Evolutionary conservation across 805 yeast genomes (phyloP).

Genomic region (Saccharomycopsis fibuligera): DNA sequence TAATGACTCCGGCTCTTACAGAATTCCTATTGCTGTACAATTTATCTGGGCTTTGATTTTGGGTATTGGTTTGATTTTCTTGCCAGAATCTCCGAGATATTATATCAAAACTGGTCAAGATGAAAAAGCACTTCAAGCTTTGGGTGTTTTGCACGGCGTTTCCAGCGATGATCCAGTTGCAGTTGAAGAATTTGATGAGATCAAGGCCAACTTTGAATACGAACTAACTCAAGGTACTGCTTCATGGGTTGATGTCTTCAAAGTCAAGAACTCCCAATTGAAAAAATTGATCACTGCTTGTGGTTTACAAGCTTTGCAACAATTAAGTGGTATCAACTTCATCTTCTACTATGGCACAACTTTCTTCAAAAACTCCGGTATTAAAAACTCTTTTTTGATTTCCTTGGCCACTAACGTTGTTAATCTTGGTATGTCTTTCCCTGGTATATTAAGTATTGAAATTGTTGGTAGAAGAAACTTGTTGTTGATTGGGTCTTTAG

Average conservation of each 20-base stretch:
- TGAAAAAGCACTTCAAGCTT: slow-evolving; percentile 43
- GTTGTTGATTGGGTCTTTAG: slow-evolving; percentile 54
- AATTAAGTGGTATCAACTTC: slow-evolving; percentile 67
- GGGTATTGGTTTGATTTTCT: slow-evolving; percentile 43
- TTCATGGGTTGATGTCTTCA: slow-evolving; percentile 35
- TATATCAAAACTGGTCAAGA: slow-evolving; percentile 47
- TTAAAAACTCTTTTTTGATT: slow-evolving; percentile 40
- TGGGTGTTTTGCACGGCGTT: slow-evolving; percentile 55
- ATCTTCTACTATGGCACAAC: slow-evolving; percentile 66
- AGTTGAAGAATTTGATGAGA: slow-evolving; percentile 41
- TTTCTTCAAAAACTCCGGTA: slow-evolving; percentile 48
- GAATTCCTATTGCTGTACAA: slow-evolving; percentile 62
- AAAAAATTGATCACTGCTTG: slow-evolving; percentile 41
- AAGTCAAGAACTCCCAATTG: slow-evolving; percentile 32
- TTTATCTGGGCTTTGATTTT: slow-evolving; percentile 52
- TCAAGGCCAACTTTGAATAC: slow-evolving; percentile 41
- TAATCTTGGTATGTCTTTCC: slow-evolving; percentile 43
- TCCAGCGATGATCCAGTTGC: slow-evolving; percentile 39
- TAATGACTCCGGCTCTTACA: slow-evolving; percentile 47
- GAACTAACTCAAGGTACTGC: slow-evolving; percentile 56
- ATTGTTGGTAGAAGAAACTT: slow-evolving; percentile 60
- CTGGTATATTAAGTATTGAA: slow-evolving; percentile 52
- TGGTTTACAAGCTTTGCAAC: slow-evolving; percentile 49
- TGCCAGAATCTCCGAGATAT: slow-evolving; percentile 72
- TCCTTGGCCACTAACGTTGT: slow-evolving; percentile 40